A percentile compares a stretch with the other conserved stretches of the same genome.
Evolutionary conservation across 2,329 filamentous ascomycete genomes (phyloP).

Genomic region (Venturia pyrina): DNA sequence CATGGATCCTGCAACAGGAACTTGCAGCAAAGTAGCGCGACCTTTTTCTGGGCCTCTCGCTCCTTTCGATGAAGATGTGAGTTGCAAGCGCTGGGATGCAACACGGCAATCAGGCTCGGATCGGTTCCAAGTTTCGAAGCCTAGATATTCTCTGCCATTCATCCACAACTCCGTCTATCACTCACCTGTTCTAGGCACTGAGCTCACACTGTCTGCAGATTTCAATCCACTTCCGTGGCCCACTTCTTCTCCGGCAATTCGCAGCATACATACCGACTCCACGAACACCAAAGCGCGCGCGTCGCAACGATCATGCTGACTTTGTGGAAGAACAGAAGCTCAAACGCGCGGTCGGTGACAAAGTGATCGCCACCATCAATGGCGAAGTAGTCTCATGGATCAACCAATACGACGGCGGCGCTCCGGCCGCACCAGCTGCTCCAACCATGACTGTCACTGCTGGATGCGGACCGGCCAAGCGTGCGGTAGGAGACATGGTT

Average conservation of each 20-base stretch:
- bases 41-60: constrained; percentile 51
- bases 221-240: constrained; percentile 63
- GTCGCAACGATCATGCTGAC: constrained; percentile 32
- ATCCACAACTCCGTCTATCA: background rate
- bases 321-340: constrained; percentile 36
- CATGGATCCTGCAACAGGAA: constrained; percentile 47
- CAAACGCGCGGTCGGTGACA: constrained; percentile 40
- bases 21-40: constrained; percentile 44
- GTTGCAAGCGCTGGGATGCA: constrained; percentile 18
- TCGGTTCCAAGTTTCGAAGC: background rate
- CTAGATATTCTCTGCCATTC: background rate
- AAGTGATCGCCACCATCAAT: constrained; percentile 49
- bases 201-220: constrained; percentile 37
- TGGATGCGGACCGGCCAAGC: constrained; percentile 5
- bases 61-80: constrained; percentile 61
- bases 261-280: constrained; percentile 55
- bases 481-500: constrained; percentile 9
- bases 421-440: constrained; percentile 16
- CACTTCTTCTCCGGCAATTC: constrained; percentile 55
- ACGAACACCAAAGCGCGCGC: constrained; percentile 28
- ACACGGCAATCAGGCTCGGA: background rate
- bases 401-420: constrained; percentile 42
- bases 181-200: background rate
- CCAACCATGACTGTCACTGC: constrained; percentile 14
- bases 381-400: constrained; percentile 48